Conservation (phyloP, 2,329 filamentous ascomycete species). For the Fusarium hainanense region DNA sequence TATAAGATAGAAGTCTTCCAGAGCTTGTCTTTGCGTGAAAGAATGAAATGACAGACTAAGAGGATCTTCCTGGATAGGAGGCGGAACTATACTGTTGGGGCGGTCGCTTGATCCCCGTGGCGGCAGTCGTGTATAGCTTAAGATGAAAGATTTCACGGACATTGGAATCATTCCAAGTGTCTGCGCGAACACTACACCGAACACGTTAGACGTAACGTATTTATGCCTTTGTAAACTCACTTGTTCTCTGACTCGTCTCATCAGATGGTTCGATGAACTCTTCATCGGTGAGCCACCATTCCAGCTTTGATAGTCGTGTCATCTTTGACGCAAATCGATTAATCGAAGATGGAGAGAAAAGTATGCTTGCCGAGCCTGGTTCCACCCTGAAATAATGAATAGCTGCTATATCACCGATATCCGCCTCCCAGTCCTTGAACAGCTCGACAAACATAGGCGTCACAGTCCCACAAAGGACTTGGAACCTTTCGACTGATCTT, state of each 20-base stretch:
- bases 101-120: neutral
- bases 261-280: neutral
- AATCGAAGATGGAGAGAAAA: conserved; percentile 17
- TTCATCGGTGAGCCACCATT: conserved; percentile 16
- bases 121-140: conserved; percentile 6
- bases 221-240: neutral
- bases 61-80: neutral
- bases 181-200: conserved; percentile 2
- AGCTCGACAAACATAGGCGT: conserved; percentile 1
- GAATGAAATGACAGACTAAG: neutral
- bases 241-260: conserved; percentile 9
- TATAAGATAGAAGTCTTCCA: conserved; percentile 3
- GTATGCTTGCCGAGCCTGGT: conserved; percentile 2
- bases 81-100: neutral
- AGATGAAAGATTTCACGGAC: neutral
- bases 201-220: neutral
- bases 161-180: conserved; percentile 3
- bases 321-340: conserved; percentile 7
- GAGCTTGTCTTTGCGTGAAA: conserved; percentile 1
- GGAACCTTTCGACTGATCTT: neutral
- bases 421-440: neutral
- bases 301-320: neutral
- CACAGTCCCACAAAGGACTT: neutral
- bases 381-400: conserved; percentile 9
- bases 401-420: neutral